Evolutionary conservation across 345 rosid genomes (phyloP), one percentile per base, ranked within the genome.

Genomic region (Eucalyptus erythrocorys): DNA sequence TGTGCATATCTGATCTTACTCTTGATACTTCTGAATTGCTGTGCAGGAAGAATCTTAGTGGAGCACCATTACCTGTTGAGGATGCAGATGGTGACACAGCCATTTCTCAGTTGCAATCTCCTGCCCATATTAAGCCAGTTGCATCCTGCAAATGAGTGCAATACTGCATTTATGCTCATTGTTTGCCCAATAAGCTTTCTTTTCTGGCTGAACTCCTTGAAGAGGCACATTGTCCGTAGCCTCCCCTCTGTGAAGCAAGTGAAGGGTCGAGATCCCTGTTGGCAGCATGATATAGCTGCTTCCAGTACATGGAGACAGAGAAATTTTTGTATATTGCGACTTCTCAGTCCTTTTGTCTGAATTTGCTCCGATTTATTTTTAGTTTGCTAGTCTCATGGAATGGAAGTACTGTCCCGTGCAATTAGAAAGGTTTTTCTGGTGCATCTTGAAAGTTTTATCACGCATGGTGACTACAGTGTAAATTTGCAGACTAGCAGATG

Each of bases 81-180:
- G 88, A 85, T 24, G 95, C 94, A 59, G 96, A 95, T 86, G 90
- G 92, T 53, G 97, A 95, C 85, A 94, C 95, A 8, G 96, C 96
- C 37, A 84, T 91, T 48, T 93, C 97, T 85, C 94, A 90, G 79
- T 71, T 92, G 90, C 94, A 86, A 80, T 89, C 93, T 90, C 90
- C 97, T 37, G 81, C 94, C 24, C 93, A 93, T n/a, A 49, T 22
- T 15, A 86, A 93, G 88, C 92, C 98, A 13, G 94, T 95, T 49
- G 95, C 94, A 89, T 96, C 97, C 32, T 95, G 90, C 88, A 81
- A 42, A 51, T 76, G 84, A 76, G 84, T 42, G 45, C 84, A 10
- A 12, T 76, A 11, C 84, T 76, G 84, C 47, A 6, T 37, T 37
- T 37, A 7, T 26, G 30, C 82, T 76, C 82, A 19, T 40, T 40